Evolutionary conservation across 2,329 filamentous ascomycete genomes (phyloP), one percentile per base, ranked within the genome.

Genomic region (Colletotrichum salicis): DNA sequence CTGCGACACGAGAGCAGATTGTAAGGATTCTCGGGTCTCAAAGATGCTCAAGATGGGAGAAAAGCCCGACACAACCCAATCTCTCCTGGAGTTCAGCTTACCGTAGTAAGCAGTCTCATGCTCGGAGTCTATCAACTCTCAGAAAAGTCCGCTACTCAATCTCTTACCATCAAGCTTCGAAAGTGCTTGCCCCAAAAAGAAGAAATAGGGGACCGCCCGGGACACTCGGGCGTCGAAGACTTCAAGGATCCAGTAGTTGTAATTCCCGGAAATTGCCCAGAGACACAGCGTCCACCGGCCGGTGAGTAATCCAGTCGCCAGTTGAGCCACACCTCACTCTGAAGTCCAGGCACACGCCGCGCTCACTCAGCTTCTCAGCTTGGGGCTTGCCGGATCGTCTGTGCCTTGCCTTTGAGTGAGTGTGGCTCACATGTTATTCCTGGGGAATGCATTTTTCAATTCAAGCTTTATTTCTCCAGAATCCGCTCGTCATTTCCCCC

Each of bases 211-310:
- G 41, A 48, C 48, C 13, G 19, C n/a, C 45, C 45, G 45, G 60
- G 13, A 37, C 61, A 10, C 61, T 64, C 61, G 51, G 48, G 54
- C 24, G 48, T 37, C 27, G 10, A 29, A 41, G 37, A 41, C 15
- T 41, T 15, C 5, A 41, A 19, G 41, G 41, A 13, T 33, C 33
- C 33, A 45, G 52, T 8, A 8, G 8, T 48, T 48, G 41, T 48
- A 8, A 45, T 56, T 29, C 33, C 51, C 61, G 51, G 61, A 64
- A 31, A 64, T 64, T 64, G 51, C 33, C 51, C 33, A 64, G 51
- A 64, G 61, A 64, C 61, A 64, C 61, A 56, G 33, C 61, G 61
- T 56, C 51, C 61, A 45, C 61, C 61, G 35, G 33, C 54, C 19
- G 61, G 61, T 64, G 61, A 27, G 45, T 51, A 54, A 54, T 35